These are phyloP conservation scores for Chloroidium sp. DNA, from an alignment of 163 green algal species.

Conservation along the genomic window DNA sequence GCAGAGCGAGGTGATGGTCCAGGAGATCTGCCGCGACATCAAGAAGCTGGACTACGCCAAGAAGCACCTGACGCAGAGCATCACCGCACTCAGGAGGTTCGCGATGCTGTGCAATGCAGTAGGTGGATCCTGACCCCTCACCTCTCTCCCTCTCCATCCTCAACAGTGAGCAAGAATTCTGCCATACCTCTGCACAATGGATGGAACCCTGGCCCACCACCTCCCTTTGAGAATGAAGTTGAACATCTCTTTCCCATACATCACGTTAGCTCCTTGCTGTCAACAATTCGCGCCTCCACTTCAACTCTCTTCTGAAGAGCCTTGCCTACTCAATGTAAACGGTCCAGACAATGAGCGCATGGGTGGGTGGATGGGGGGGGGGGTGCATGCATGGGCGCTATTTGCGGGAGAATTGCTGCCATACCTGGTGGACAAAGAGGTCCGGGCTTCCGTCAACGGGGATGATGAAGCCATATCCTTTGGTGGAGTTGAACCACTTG, in stretches of 20 bases:
- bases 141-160: background rate
- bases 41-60: slow-evolving; percentile 95
- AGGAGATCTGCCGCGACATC: slow-evolving; percentile 96
- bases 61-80: slow-evolving; percentile 86
- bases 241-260: too few species aligned
- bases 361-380: too few species aligned
- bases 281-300: too few species aligned
- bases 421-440: slow-evolving; percentile 86
- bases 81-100: slow-evolving; percentile 81
- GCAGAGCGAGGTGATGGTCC: slow-evolving; percentile 79
- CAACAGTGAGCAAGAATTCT: background rate
- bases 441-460: slow-evolving; percentile 66
- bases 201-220: too few species aligned
- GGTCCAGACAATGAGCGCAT: too few species aligned
- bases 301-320: too few species aligned
- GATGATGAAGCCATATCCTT: slow-evolving; percentile 90
- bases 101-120: slow-evolving; percentile 77
- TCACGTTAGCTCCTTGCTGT: too few species aligned
- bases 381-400: background rate
- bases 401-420: background rate
- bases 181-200: background rate
- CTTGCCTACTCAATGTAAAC: too few species aligned
- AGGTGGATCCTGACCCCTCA: slow-evolving; percentile 7
- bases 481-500: slow-evolving; percentile 94
- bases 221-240: too few species aligned